phyloP scores from a whole-genome alignment of 768 basidiomycete species.

The Lentinula guzmanii region DNA sequence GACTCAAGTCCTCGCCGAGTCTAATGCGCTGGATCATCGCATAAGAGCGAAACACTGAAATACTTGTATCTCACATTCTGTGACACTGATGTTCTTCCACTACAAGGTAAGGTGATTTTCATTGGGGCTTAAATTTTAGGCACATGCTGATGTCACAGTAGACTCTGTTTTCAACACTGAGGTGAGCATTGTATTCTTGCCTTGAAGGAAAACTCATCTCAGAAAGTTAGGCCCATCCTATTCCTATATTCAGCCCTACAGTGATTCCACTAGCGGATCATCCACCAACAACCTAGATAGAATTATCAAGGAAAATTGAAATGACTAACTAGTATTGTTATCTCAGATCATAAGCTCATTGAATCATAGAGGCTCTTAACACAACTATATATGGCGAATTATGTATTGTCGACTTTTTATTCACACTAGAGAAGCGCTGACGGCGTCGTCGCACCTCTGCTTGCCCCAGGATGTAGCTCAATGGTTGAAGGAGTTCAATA shows the following conservation, averaged over 20 bases:
- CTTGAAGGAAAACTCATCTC: background rate
- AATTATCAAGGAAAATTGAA: no score
- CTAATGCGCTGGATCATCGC: background rate
- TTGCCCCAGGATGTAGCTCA: no score
- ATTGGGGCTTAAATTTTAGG: background rate
- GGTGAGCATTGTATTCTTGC: background rate
- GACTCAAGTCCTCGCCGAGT: background rate
- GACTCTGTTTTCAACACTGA: constrained; percentile 4
- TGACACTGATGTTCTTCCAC: background rate
- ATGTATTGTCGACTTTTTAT: no score
- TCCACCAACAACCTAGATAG: background rate
- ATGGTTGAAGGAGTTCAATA: no score
- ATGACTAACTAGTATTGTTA: no score
- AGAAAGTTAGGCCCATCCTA: constrained; percentile 1
- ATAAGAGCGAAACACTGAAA: constrained; percentile 5
- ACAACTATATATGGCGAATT: no score
- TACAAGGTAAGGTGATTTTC: constrained; percentile 1
- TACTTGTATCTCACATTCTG: constrained; percentile 3
- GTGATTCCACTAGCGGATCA: background rate
- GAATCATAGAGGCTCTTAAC: no score
- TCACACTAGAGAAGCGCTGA: no score
- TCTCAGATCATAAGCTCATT: no score
- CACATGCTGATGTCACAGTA: background rate
- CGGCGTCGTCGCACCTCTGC: no score
- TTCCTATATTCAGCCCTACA: constrained; percentile 3